Base-by-base conservation (phyloP, 106 monocot species). In the Platanthera guangdongensis region DNA sequence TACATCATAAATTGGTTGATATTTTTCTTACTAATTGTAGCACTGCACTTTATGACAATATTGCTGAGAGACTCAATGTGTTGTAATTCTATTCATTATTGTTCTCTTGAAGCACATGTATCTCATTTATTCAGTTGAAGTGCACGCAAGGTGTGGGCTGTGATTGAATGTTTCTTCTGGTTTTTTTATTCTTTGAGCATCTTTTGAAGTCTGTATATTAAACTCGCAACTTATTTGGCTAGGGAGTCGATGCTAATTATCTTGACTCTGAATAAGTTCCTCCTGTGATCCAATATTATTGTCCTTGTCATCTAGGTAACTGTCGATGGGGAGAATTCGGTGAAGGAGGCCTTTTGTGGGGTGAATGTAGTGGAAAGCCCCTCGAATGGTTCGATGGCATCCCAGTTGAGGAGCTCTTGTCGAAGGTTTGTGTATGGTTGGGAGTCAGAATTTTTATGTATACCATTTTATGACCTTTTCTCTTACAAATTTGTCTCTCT, bases 271-370 rank as follows among this genome's bases (percentile, higher is more conserved):
- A 16, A 15, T 47, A 48, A 16, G 30, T 30, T 30, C 5, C 13
- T 28, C 13, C 21, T 63, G 8, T 79, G 46, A 52, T 51, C 74
- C 52, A 19, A 51, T 57, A 16, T 57, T 30, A 39, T 12, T 15
- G 5, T 21, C 1, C 5, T 68, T 78, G 19, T 46, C 71, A 11
- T 92, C 6, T 60, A 99, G 97, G 97, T 75, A 99, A 90, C 68
- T 88, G 80, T 79, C 87, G 94, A 25, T 99, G 97, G 97, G 89
- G 97, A 50, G 97, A 99, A 77, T 99, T 84, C 82, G 97, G 97
- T 69, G 97, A 92, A 77, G 97, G 97, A 3, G 97, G 97, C 6
- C 78, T 99, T 19, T 76, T 99, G 77, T 99, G 97, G 97, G 87
- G 92, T 84, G 97, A 99, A 88, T 99, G 97, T 83, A 90, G 73